Conservation (phyloP, 1,139 yeast species). For the Suhomyces guaymorum region DNA sequence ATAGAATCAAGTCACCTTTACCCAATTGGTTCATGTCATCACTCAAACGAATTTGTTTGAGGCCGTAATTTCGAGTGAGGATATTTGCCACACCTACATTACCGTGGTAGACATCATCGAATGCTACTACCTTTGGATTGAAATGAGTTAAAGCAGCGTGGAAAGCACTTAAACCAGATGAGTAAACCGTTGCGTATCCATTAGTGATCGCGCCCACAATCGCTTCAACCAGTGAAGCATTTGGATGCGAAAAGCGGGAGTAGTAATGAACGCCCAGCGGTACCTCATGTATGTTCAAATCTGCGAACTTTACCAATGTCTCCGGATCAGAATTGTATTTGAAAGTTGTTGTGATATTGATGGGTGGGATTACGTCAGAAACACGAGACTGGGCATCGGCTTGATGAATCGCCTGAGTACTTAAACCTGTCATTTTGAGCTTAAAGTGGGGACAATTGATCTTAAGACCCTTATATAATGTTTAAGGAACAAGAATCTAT, state of each 20-base stretch:
- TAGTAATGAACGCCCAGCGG: slow-evolving; percentile 35
- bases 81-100: slow-evolving; percentile 68
- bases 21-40: slow-evolving; percentile 49
- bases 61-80: slow-evolving; percentile 59
- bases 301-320: slow-evolving; percentile 45
- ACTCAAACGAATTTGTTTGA: slow-evolving; percentile 49
- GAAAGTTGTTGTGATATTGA: slow-evolving; percentile 79
- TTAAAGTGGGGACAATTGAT: not conserved
- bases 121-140: slow-evolving; percentile 73
- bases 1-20: slow-evolving; percentile 74
- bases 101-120: slow-evolving; percentile 87
- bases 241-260: slow-evolving; percentile 76
- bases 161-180: slow-evolving; percentile 81
- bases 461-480: no score
- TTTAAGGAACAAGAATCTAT: no score
- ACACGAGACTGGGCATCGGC: slow-evolving; percentile 52
- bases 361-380: slow-evolving; percentile 73
- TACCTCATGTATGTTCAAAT: slow-evolving; percentile 15
- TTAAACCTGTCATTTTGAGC: slow-evolving; percentile 40
- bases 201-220: slow-evolving; percentile 60
- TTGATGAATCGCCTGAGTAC: slow-evolving; percentile 61
- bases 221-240: slow-evolving; percentile 64
- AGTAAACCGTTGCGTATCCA: slow-evolving; percentile 59
- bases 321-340: slow-evolving; percentile 63
- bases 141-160: slow-evolving; percentile 69